Conservation (phyloP, 1,284 basidiomycete genomes). For the Trametes sp. region DNA sequence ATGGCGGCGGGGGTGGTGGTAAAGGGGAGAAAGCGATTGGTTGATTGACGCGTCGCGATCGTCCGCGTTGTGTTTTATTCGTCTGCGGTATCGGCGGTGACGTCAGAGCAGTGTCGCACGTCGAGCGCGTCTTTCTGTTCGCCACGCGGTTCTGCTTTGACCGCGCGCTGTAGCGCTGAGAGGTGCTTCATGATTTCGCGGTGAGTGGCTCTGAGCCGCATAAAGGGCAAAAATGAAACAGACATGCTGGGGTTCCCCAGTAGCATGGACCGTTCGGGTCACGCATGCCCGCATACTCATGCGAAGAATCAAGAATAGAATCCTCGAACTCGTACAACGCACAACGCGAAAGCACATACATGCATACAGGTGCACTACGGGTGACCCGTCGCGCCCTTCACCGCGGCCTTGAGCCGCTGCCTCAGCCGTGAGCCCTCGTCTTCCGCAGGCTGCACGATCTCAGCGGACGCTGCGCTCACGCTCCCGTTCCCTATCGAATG, state of each 20-base stretch:
- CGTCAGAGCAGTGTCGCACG: conserved; percentile 4
- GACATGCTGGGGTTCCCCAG: too few species aligned
- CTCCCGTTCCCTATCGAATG: background rate
- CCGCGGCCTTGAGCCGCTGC: conserved; percentile 41
- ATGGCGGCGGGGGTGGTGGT: background rate
- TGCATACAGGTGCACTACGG: background rate
- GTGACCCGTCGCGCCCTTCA: conserved; percentile 32
- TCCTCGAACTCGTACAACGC: background rate
- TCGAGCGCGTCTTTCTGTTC: background rate
- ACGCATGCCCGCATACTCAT: too few species aligned
- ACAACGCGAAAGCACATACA: too few species aligned
- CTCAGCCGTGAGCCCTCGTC: conserved; percentile 35
- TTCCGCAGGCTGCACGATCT: conserved; percentile 16
- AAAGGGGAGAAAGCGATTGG: conserved; percentile 5
- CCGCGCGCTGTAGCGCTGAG: background rate
- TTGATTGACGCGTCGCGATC: background rate
- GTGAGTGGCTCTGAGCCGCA: too few species aligned
- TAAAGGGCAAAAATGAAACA: too few species aligned
- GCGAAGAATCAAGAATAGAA: background rate
- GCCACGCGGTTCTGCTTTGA: background rate
- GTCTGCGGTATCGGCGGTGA: background rate
- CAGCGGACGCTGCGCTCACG: background rate
- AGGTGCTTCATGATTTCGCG: too few species aligned
- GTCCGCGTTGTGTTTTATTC: background rate
- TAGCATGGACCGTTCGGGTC: too few species aligned